phyloP scores from a whole-genome alignment of 805 yeast genomes.

The Clavispora santaluciae region DNA sequence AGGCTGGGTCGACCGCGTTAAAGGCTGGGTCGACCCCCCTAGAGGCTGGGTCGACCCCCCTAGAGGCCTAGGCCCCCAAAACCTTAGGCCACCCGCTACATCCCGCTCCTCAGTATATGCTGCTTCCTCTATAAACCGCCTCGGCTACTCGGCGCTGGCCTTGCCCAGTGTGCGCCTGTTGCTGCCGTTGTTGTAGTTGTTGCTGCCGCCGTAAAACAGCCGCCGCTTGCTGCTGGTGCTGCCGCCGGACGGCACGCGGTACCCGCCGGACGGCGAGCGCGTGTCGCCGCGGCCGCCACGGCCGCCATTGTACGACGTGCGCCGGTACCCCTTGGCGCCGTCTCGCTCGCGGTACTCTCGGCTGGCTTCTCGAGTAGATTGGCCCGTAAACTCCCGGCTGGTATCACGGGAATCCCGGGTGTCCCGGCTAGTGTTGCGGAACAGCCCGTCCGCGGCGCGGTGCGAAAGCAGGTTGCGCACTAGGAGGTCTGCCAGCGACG shows the following conservation, averaged over 20 bases:
- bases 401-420: no score
- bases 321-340: not conserved
- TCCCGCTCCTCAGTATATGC: not conserved
- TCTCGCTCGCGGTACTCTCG: no score
- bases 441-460: not conserved
- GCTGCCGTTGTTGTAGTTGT: conserved; percentile 8
- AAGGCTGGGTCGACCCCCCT: no score
- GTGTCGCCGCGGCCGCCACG: not conserved
- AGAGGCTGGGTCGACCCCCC: no score
- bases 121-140: not conserved
- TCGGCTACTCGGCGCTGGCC: conserved; percentile 1
- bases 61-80: no score
- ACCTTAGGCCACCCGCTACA: no score
- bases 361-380: no score
- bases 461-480: not conserved
- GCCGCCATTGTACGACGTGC: not conserved
- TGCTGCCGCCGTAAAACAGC: conserved; percentile 27
- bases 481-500: not conserved
- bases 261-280: not conserved
- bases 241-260: not conserved
- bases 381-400: no score
- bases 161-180: conserved; percentile 4
- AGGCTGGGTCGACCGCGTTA: no score
- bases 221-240: conserved; percentile 22
- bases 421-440: no score